Conservation (phyloP, 495 filamentous ascomycete genomes). For the Podospora didyma region DNA sequence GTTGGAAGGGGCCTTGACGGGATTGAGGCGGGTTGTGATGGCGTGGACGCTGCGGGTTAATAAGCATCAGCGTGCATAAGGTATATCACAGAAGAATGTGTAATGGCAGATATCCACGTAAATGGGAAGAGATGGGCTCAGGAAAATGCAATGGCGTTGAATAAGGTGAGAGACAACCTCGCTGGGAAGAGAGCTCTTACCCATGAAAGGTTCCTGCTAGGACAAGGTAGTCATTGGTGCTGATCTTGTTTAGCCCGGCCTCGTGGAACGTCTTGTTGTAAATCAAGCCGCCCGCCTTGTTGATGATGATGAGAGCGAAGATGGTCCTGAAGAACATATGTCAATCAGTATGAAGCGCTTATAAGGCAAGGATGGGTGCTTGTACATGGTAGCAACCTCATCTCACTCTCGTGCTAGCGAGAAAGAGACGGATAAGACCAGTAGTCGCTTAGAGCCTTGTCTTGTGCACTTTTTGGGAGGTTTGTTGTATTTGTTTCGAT, state of each 20-base stretch:
- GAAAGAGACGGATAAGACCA: too few relatives aligned
- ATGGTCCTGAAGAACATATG: conserved; percentile 63
- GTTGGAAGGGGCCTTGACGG: conserved; percentile 40
- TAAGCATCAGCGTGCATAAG: neutral
- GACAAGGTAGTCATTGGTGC: conserved; percentile 90
- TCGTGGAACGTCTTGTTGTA: conserved; percentile 91
- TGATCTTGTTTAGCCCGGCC: conserved; percentile 75
- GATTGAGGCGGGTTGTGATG: conserved; percentile 77
- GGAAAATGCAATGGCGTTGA: neutral
- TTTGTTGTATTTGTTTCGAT: too few relatives aligned
- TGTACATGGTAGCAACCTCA: conserved; percentile 18
- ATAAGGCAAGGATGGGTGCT: neutral
- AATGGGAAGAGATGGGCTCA: neutral
- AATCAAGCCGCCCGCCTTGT: conserved; percentile 94
- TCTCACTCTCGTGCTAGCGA: too few relatives aligned
- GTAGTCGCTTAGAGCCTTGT: too few relatives aligned
- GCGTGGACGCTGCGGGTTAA: conserved; percentile 67
- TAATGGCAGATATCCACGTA: neutral
- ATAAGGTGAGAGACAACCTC: conserved; percentile 6
- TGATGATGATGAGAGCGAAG: conserved; percentile 92
- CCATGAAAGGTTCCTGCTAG: conserved; percentile 98
- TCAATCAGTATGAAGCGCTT: neutral
- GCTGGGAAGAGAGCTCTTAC: conserved; percentile 36
- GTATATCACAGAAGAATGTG: too few relatives aligned
- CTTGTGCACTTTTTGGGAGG: too few relatives aligned